Evolutionary conservation across 371 early-diverging fungal species (phyloP).

Genomic region (Rhizopus microsporus): DNA sequence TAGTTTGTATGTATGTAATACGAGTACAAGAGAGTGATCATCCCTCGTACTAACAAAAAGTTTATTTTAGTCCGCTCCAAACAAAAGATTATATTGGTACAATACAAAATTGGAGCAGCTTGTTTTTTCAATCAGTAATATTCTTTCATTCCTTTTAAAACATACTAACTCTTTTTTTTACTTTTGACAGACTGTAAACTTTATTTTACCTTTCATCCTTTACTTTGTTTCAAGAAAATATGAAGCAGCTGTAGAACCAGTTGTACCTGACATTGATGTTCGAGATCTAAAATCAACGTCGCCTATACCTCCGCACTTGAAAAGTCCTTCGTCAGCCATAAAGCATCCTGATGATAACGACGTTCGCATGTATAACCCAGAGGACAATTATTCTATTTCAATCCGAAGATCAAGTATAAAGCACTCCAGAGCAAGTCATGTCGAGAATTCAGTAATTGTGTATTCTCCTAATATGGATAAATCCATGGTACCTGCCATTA

Average conservation of each 20-base stretch:
- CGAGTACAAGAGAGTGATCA: background rate
- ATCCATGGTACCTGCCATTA: slow-evolving; percentile 16
- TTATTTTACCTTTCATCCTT: slow-evolving; percentile 73
- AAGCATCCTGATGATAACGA: slow-evolving; percentile 23
- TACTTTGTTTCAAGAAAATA: slow-evolving; percentile 65
- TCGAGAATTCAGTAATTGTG: slow-evolving; percentile 14
- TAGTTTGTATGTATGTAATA: slow-evolving; percentile 51
- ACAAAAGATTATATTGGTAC: slow-evolving; percentile 37
- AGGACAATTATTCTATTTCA: slow-evolving; percentile 42
- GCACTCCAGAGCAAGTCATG: slow-evolving; percentile 20
- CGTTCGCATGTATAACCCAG: slow-evolving; percentile 41
- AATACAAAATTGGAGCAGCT: slow-evolving; percentile 49
- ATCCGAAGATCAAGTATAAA: slow-evolving; percentile 33
- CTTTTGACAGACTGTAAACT: slow-evolving; percentile 73
- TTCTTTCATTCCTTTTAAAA: background rate
- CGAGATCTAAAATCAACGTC: slow-evolving; percentile 1
- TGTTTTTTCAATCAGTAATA: slow-evolving; percentile 52
- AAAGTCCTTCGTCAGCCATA: slow-evolving; percentile 10
- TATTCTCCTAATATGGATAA: slow-evolving; percentile 13
- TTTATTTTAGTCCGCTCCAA: slow-evolving; percentile 36
- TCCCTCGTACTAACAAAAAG: background rate
- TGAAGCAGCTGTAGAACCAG: slow-evolving; percentile 32
- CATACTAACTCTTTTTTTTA: slow-evolving; percentile 25
- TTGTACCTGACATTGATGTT: background rate
- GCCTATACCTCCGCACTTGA: background rate